A percentile compares a stretch with the other conserved stretches of the same genome.
Conservation (phyloP, 192 early-diverging fungal genomes). For the Coemansia guatemalensis region DNA sequence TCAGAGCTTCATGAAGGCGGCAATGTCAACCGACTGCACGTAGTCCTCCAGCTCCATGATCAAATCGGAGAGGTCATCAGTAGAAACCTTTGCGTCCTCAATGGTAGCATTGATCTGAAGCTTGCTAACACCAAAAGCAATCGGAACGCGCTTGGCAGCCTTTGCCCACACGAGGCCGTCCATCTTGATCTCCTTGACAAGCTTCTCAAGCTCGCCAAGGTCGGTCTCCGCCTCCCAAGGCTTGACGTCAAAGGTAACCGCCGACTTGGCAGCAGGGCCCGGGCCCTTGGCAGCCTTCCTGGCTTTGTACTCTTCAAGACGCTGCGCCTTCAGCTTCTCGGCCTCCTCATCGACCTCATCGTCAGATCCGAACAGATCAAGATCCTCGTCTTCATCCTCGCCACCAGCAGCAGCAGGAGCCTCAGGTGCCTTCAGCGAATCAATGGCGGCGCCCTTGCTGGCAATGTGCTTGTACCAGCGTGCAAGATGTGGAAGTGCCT, state of each 20-base stretch:
- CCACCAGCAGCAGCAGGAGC: constrained; percentile 60
- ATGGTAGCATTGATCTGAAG: constrained; percentile 90
- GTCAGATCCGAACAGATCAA: constrained; percentile 95
- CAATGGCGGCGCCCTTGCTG: constrained; percentile 41
- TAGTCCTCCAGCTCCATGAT: constrained; percentile 81
- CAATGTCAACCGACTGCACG: constrained; percentile 90
- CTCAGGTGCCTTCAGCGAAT: constrained; percentile 42
- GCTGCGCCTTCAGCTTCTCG: constrained; percentile 83
- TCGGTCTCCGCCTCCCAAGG: constrained; percentile 98
- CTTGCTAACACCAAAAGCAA: constrained; percentile 97
- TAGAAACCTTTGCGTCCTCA: constrained; percentile 89
- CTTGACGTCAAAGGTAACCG: constrained; percentile 92
- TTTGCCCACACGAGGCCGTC: constrained; percentile 90
- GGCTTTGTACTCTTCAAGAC: constrained; percentile 85
- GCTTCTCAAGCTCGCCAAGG: constrained; percentile 71
- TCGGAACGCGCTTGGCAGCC: constrained; percentile 69
- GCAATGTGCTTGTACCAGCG: constrained; percentile 96
- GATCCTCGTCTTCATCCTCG: constrained; percentile 88
- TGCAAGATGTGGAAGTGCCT: constrained; percentile 80
- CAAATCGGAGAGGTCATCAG: constrained; percentile 80
- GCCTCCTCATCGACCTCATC: constrained; percentile 87
- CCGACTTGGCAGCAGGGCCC: constrained; percentile 86
- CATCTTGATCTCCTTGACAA: constrained; percentile 75
- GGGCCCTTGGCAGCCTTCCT: constrained; percentile 89
- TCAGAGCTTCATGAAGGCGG: constrained; percentile 90